Conservation (phyloP, 805 yeast species). For the Maudiozyma saulgeensis region DNA sequence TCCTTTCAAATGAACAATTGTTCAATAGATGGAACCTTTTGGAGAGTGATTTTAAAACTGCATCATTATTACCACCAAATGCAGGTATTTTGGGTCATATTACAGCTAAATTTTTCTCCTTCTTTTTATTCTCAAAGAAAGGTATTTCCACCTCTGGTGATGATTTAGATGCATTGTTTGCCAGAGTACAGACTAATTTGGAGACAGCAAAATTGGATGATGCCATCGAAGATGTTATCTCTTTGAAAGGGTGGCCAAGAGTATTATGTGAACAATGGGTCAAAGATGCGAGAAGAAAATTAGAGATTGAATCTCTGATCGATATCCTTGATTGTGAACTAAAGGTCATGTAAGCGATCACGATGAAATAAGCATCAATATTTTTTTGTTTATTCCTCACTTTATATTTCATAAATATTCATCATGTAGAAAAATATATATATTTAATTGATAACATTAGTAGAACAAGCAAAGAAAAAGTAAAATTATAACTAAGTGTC, state of each 20-base stretch:
- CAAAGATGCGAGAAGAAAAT: constrained; percentile 74
- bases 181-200: constrained; percentile 71
- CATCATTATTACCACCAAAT: constrained; percentile 84
- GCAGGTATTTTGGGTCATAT: constrained; percentile 93
- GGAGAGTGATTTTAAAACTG: constrained; percentile 78
- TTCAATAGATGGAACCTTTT: constrained; percentile 71
- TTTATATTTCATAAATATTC: neutral
- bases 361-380: neutral
- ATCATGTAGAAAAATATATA: neutral
- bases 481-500: too few species aligned
- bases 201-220: constrained; percentile 66
- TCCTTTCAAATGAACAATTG: constrained; percentile 69
- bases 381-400: neutral
- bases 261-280: constrained; percentile 88
- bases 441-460: neutral
- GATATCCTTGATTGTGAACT: constrained; percentile 59
- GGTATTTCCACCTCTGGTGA: constrained; percentile 60
- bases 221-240: constrained; percentile 88
- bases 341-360: constrained; percentile 32
- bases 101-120: constrained; percentile 68
- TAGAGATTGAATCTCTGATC: constrained; percentile 77
- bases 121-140: constrained; percentile 62
- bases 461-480: neutral
- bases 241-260: constrained; percentile 88
- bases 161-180: constrained; percentile 82